Evolutionary conservation across 2,329 filamentous ascomycete genomes (phyloP).

Genomic region (Cercospora janseana): DNA sequence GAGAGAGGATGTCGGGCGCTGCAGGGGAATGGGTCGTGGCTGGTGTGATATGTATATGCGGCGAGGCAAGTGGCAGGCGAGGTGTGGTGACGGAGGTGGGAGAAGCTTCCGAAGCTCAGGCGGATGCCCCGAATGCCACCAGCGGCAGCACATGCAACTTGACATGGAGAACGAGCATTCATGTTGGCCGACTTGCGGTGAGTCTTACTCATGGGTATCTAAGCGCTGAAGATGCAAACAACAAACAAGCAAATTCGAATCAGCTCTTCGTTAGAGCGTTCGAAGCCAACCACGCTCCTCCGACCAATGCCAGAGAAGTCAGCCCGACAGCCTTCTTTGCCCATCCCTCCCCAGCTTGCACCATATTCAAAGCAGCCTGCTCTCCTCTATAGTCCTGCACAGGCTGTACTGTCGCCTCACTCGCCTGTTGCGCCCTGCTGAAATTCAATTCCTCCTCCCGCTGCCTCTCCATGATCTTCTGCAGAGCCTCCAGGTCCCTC

Average conservation of each 20-base stretch:
- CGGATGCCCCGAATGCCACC: conserved; percentile 1
- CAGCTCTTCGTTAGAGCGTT: conserved; percentile 21
- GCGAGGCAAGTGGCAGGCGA: background rate
- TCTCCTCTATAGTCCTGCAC: background rate
- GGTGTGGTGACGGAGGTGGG: conserved; percentile 1
- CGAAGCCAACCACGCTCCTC: conserved; percentile 42
- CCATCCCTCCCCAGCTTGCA: conserved; percentile 42
- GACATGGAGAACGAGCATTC: background rate
- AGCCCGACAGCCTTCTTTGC: conserved; percentile 43
- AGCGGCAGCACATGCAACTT: background rate
- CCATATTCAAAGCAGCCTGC: conserved; percentile 29
- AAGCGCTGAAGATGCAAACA: background rate
- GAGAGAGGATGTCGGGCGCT: background rate
- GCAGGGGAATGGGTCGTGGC: background rate
- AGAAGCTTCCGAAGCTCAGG: conserved; percentile 3
- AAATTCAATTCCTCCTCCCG: conserved; percentile 31
- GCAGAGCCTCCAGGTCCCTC: conserved; percentile 75
- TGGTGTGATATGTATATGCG: background rate
- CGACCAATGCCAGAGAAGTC: conserved; percentile 41
- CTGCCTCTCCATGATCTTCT: conserved; percentile 56
- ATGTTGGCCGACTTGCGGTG: too few species aligned
- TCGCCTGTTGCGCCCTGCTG: conserved; percentile 8
- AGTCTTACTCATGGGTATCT: conserved; percentile 8
- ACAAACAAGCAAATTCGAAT: background rate
- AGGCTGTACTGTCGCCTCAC: conserved; percentile 16